A percentile compares a stretch with the other conserved stretches of the same genome.
phyloP scores from a whole-genome alignment of 1,139 yeast genomes.

The Ashbya aceris region DNA sequence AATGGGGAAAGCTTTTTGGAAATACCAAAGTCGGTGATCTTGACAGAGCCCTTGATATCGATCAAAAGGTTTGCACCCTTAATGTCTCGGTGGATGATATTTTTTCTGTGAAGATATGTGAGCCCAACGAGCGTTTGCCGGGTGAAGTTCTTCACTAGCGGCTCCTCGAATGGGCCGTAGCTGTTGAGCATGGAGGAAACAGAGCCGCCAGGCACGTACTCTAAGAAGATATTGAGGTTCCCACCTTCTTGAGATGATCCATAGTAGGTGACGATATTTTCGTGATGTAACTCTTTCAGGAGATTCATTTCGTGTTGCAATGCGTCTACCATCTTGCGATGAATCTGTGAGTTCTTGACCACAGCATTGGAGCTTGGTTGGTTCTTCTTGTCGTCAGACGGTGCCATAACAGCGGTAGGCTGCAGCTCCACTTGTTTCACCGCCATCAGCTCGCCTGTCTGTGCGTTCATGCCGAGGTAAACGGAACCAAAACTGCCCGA shows the following conservation, averaged over 20 bases:
- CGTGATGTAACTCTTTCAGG: slow-evolving; percentile 74
- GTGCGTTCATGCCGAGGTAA: slow-evolving; percentile 81
- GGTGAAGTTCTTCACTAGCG: slow-evolving; percentile 72
- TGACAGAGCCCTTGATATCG: slow-evolving; percentile 83
- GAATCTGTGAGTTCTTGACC: slow-evolving; percentile 33
- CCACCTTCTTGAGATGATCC: slow-evolving; percentile 75
- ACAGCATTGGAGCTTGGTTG: slow-evolving; percentile 13
- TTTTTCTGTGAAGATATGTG: slow-evolving; percentile 69
- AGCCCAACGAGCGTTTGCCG: slow-evolving; percentile 79
- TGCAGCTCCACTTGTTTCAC: slow-evolving; percentile 85
- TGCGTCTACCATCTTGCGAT: slow-evolving; percentile 70
- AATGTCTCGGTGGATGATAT: slow-evolving; percentile 83
- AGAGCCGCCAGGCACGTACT: slow-evolving; percentile 96
- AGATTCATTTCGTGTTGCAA: slow-evolving; percentile 76
- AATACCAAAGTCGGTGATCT: slow-evolving; percentile 90
- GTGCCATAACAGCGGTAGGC: slow-evolving; percentile 15
- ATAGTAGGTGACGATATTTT: slow-evolving; percentile 80
- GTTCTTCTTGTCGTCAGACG: slow-evolving; percentile 26
- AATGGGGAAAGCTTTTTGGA: slow-evolving; percentile 52
- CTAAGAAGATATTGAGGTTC: slow-evolving; percentile 72
- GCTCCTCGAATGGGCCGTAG: slow-evolving; percentile 91
- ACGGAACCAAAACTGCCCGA: slow-evolving; percentile 94
- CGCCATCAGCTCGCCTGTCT: slow-evolving; percentile 94
- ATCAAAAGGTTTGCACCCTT: slow-evolving; percentile 89
- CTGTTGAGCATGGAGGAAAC: slow-evolving; percentile 76